Evolutionary conservation across 768 basidiomycete genomes (phyloP).

Genomic region (Leccinum subgranulosum): DNA sequence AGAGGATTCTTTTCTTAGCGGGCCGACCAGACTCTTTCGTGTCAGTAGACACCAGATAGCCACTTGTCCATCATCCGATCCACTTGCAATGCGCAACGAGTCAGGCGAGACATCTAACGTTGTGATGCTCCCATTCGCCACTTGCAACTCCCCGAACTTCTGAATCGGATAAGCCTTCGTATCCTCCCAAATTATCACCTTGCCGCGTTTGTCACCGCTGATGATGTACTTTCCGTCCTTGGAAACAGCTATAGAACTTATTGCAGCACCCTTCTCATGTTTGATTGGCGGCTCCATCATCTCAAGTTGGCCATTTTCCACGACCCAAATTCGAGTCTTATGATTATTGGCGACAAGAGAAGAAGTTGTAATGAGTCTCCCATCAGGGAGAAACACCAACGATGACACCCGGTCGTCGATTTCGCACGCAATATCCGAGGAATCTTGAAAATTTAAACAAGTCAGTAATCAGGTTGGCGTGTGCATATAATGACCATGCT

Average conservation of each 20-base stretch:
- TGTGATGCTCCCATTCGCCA: background rate
- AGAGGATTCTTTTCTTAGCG: background rate
- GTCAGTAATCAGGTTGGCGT: background rate
- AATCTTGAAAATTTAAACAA: background rate
- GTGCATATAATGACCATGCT: background rate
- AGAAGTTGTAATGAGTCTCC: background rate
- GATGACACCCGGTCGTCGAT: slow-evolving; percentile 1
- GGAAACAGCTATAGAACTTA: slow-evolving; percentile 2
- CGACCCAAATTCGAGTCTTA: background rate
- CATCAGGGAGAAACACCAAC: slow-evolving; percentile 1
- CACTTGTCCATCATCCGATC: slow-evolving; percentile 3
- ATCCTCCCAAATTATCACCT: slow-evolving; percentile 10
- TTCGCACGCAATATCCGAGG: background rate
- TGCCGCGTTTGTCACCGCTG: slow-evolving; percentile 4
- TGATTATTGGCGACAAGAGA: background rate
- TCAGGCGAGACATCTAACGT: slow-evolving; percentile 9
- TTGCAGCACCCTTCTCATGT: background rate
- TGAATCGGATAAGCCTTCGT: background rate
- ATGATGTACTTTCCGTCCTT: slow-evolving; percentile 9
- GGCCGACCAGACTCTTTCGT: background rate
- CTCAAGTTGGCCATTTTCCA: background rate
- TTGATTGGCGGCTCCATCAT: background rate
- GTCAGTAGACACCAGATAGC: slow-evolving; percentile 2
- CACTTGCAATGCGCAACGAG: background rate
- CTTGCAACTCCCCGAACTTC: background rate